Conservation (phyloP, 495 filamentous ascomycete species). For the Penicillium turbatum region DNA sequence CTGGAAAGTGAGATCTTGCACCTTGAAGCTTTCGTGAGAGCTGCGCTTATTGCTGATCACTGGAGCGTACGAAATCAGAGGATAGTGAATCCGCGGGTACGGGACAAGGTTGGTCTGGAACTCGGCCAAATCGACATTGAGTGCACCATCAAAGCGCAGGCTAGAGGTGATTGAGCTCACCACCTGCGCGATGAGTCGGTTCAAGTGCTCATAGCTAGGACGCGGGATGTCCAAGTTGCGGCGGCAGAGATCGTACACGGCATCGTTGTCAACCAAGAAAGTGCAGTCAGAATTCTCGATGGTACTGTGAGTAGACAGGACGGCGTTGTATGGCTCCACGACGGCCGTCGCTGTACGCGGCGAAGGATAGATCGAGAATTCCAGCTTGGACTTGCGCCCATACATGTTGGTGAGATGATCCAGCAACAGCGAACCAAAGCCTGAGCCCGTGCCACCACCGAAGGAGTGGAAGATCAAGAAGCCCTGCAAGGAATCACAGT, state of each 20-base stretch:
- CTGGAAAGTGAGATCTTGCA: slow-evolving; percentile 80
- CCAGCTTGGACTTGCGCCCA: slow-evolving; percentile 92
- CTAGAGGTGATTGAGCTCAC: slow-evolving; percentile 90
- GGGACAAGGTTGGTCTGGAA: slow-evolving; percentile 95
- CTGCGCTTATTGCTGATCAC: slow-evolving; percentile 78
- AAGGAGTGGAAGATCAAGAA: slow-evolving; percentile 95
- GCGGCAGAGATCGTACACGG: slow-evolving; percentile 88
- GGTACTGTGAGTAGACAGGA: slow-evolving; percentile 86
- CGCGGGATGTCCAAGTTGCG: slow-evolving; percentile 85
- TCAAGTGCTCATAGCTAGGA: slow-evolving; percentile 81
- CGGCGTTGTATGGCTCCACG: slow-evolving; percentile 91
- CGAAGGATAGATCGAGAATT: slow-evolving; percentile 86
- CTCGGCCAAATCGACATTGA: slow-evolving; percentile 90
- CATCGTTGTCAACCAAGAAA: slow-evolving; percentile 90
- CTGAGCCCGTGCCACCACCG: slow-evolving; percentile 87
- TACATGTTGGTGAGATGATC: slow-evolving; percentile 87
- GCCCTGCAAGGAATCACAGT: slow-evolving; percentile 85
- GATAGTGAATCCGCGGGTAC: slow-evolving; percentile 89
- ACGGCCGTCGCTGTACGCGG: slow-evolving; percentile 82
- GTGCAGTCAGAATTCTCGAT: slow-evolving; percentile 93
- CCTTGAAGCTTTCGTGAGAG: slow-evolving; percentile 88
- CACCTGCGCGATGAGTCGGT: slow-evolving; percentile 86
- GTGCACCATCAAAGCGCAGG: slow-evolving; percentile 82
- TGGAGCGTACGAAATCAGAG: slow-evolving; percentile 82
- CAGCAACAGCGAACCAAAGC: slow-evolving; percentile 81